Evolutionary conservation across 1,284 basidiomycete species (phyloP).

Genomic region (Sporisorium graminicola): DNA sequence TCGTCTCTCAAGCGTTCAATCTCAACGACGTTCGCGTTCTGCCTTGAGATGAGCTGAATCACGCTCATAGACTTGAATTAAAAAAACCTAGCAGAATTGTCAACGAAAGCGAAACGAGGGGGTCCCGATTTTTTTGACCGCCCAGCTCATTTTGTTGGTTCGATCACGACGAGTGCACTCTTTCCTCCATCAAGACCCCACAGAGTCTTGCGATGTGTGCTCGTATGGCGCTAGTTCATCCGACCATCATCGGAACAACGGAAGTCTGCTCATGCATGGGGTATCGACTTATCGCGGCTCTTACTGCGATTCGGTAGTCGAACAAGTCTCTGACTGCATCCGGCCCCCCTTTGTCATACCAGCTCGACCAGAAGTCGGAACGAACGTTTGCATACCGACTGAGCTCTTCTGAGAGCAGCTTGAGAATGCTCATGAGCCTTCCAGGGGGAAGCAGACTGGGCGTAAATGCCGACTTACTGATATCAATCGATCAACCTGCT

Average conservation of each 20-base stretch:
- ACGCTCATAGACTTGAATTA: neutral
- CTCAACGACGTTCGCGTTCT: too few species aligned
- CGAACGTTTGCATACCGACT: too few species aligned
- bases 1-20: too few species aligned
- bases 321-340: neutral
- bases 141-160: neutral
- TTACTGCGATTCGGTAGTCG: too few species aligned
- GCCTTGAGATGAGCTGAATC: too few species aligned
- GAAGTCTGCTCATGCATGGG: neutral
- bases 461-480: neutral
- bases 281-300: neutral
- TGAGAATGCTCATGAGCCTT: too few species aligned
- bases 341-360: neutral
- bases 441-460: too few species aligned
- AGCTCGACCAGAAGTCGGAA: neutral
- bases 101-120: neutral
- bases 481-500: neutral
- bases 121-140: neutral
- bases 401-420: too few species aligned
- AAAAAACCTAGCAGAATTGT: neutral
- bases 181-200: neutral
- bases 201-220: neutral
- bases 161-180: neutral
- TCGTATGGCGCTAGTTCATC: neutral
- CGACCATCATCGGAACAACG: too few species aligned